Percentiles rank a stretch among this genome's conserved stretches.
These are phyloP conservation scores for Talaromyces borbonicus DNA, from an alignment of 495 filamentous ascomycete genomes.

Conservation along the genomic window DNA sequence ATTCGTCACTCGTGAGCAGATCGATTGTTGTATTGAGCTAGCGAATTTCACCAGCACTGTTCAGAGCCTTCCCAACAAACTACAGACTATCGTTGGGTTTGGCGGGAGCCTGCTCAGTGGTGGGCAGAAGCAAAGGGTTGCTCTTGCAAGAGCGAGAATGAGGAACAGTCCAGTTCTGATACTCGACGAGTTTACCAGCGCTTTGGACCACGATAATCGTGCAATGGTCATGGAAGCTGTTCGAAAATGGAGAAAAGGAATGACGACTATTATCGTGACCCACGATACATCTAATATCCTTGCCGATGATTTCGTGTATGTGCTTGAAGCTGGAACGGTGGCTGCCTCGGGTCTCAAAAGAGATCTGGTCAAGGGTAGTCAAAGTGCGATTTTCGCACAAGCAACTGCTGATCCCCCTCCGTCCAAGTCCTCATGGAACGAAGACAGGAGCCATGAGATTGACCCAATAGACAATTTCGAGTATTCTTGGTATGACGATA, in stretches of 20 bases:
- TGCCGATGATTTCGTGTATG: constrained; percentile 67
- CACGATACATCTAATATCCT: constrained; percentile 79
- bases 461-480: not conserved
- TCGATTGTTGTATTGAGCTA: constrained; percentile 45
- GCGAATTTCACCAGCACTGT: constrained; percentile 67
- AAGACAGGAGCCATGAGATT: not conserved
- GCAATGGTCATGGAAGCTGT: constrained; percentile 60
- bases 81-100: constrained; percentile 63
- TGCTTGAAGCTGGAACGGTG: constrained; percentile 62
- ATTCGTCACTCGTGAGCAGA: constrained; percentile 39
- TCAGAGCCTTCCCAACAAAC: constrained; percentile 57
- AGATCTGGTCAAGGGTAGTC: constrained; percentile 26
- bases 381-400: not conserved
- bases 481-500: not conserved
- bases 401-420: not conserved
- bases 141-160: constrained; percentile 69
- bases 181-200: constrained; percentile 76
- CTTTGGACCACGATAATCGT: constrained; percentile 67
- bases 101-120: constrained; percentile 70
- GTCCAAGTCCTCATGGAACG: not conserved
- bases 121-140: constrained; percentile 69
- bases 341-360: constrained; percentile 56
- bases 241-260: constrained; percentile 55
- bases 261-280: constrained; percentile 80
- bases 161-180: constrained; percentile 74